These are phyloP conservation scores for Daldinia bambusicola DNA, from an alignment of 495 filamentous ascomycete species.

Conservation along the genomic window DNA sequence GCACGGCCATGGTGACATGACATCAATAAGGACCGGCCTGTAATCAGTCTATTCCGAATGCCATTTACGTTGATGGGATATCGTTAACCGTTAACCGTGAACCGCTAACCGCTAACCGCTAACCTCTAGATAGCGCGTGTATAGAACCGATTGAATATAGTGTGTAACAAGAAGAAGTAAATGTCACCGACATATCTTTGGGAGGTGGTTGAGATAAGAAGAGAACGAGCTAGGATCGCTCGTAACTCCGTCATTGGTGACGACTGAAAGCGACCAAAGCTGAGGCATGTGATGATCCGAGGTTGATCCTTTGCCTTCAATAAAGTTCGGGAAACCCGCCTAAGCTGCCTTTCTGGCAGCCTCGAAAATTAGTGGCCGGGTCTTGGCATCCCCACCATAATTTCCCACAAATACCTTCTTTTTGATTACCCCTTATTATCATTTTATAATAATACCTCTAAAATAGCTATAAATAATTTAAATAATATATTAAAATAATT, in stretches of 20 bases:
- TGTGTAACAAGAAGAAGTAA: conserved; percentile 5
- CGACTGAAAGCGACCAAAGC: conserved; percentile 32
- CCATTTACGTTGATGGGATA: conserved; percentile 27
- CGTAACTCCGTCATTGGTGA: conserved; percentile 39
- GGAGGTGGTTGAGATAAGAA: conserved; percentile 7
- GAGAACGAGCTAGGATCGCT: conserved; percentile 13
- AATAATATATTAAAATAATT: too few relatives aligned
- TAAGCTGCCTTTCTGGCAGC: background rate
- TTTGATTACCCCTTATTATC: too few relatives aligned
- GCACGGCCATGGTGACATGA: conserved; percentile 74
- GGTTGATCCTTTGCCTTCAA: conserved; percentile 40
- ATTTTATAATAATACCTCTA: too few relatives aligned
- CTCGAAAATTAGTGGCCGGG: too few relatives aligned
- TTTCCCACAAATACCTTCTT: too few relatives aligned
- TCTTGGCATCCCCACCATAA: too few relatives aligned
- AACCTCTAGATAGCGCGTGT: conserved; percentile 10
- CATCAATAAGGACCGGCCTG: conserved; percentile 36
- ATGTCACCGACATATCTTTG: conserved; percentile 26
- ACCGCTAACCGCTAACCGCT: background rate
- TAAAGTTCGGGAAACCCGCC: conserved; percentile 6
- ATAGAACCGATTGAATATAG: conserved; percentile 6
- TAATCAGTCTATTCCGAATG: conserved; percentile 21
- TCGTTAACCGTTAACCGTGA: background rate
- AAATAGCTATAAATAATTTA: too few relatives aligned
- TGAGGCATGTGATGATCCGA: conserved; percentile 45